Percentiles rank a stretch among this genome's conserved stretches.
Conservation (phyloP, 495 filamentous ascomycete genomes). For the Trichoderma gamsii region DNA sequence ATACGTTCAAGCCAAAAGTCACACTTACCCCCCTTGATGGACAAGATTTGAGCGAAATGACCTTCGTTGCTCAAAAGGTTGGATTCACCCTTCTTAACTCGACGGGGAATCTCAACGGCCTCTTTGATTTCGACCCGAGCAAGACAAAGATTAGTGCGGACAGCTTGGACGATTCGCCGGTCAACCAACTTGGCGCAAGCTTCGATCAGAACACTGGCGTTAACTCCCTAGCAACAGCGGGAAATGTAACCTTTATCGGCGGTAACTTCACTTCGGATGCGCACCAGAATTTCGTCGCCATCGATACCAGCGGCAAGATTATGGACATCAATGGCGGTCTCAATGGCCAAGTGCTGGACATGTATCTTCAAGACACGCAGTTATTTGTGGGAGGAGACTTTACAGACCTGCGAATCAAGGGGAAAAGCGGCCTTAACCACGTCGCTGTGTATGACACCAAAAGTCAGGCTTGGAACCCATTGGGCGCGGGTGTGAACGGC, state of each 20-base stretch:
- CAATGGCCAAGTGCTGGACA: conserved; percentile 68
- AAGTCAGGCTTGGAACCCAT: conserved; percentile 63
- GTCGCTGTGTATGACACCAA: conserved; percentile 69
- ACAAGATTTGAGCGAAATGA: conserved; percentile 57
- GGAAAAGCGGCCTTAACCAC: conserved; percentile 56
- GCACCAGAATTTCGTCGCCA: conserved; percentile 67
- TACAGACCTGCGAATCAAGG: conserved; percentile 60
- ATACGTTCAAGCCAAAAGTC: conserved; percentile 71
- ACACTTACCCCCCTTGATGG: conserved; percentile 64
- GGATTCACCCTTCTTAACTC: conserved; percentile 66
- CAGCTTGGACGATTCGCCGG: conserved; percentile 62
- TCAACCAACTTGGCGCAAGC: conserved; percentile 65
- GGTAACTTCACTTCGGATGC: conserved; percentile 72
- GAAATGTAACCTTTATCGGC: conserved; percentile 63
- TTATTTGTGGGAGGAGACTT: conserved; percentile 87
- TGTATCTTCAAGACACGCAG: conserved; percentile 55
- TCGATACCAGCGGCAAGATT: conserved; percentile 56
- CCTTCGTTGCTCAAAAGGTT: conserved; percentile 80
- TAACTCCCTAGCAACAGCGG: conserved; percentile 52
- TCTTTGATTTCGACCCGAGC: conserved; percentile 82
- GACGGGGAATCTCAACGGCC: conserved; percentile 71
- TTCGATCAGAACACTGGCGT: conserved; percentile 62
- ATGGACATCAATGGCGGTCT: conserved; percentile 66
- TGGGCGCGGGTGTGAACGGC: conserved; percentile 86
- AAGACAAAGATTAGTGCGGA: conserved; percentile 49